Evolutionary conservation across 345 rosid genomes (phyloP), one percentile per base, ranked within the genome.

Genomic region (Dipteronia sinensis): DNA sequence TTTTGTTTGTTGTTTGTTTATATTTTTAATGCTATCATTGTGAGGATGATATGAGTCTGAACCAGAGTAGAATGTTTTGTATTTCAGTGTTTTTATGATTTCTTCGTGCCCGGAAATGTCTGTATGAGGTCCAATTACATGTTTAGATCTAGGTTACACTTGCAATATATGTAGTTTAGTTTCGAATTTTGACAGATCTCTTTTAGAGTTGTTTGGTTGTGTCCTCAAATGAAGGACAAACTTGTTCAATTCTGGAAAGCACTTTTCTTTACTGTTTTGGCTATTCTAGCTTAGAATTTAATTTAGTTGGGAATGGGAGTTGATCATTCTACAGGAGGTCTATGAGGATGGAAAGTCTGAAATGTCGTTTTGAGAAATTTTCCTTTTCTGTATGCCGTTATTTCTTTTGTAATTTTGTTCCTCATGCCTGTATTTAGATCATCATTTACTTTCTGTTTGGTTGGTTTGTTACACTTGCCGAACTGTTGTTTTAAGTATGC

Each of bases 81-180:
- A 46, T 56, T 40, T 23, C 73, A 56, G 19, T 10, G 47, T 17
- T 10, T 71, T 53, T 6, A 7, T 53, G 0, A 1, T 69, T 69
- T 3, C 23, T 55, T 71, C 55, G 4, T 6, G 47, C 47, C 9
- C 16, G 0, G 76, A 13, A 7, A 13, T 73, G 23, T 61, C 9
- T 44, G 16, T 42, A 56, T 34, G 38, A 71, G 15, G 38, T 73
- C 46, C 20, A 25, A 9, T 73, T 15, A n/a, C 9, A 4, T 51
- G 27, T 73, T 20, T 61, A 17, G 68, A 10, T 62, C 12, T 25
- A 22, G 22, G 34, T 22, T 42, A 25, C 17, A 38, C 68, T 62
- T 38, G 23, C 25, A 42, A 62, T 40, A 12, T 56, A 42, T 62
- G 58, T 16, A 63, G 42, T 25, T 73, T 73, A 25, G 76, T 62